These are phyloP conservation scores for Rosa persica DNA, from an alignment of 306 rosid species.

Conservation along the genomic window DNA sequence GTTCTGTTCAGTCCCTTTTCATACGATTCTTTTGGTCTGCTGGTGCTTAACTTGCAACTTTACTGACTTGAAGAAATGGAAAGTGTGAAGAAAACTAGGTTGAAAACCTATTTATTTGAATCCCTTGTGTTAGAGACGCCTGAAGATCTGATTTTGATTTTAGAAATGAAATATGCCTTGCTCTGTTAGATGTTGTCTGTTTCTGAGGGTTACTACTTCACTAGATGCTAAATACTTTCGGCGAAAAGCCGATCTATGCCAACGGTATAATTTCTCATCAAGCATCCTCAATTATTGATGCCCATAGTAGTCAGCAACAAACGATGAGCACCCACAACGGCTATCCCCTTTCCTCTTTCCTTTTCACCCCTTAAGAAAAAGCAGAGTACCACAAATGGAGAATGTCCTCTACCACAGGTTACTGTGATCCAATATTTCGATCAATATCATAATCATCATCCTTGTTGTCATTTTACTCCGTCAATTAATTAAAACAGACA, in stretches of 20 bases:
- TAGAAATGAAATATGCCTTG: background rate
- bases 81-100: background rate
- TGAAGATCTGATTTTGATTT: background rate
- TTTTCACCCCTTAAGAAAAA: background rate
- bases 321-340: conserved; percentile 1
- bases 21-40: background rate
- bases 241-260: background rate
- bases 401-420: background rate
- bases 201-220: background rate
- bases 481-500: background rate
- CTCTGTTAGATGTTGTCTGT: background rate
- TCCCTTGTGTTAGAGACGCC: background rate
- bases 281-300: conserved; percentile 6
- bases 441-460: background rate
- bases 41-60: background rate
- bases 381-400: background rate
- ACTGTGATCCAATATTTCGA: background rate
- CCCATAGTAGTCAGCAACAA: background rate
- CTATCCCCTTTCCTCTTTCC: background rate
- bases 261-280: conserved; percentile 12
- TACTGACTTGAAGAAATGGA: background rate
- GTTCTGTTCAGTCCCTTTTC: background rate
- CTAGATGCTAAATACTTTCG: background rate
- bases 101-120: background rate
- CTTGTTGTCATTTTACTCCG: background rate